Evolutionary conservation across 176 grass and related monocot genomes (phyloP), one percentile per base, ranked within the genome.

Genomic region (Stipa capillata): DNA sequence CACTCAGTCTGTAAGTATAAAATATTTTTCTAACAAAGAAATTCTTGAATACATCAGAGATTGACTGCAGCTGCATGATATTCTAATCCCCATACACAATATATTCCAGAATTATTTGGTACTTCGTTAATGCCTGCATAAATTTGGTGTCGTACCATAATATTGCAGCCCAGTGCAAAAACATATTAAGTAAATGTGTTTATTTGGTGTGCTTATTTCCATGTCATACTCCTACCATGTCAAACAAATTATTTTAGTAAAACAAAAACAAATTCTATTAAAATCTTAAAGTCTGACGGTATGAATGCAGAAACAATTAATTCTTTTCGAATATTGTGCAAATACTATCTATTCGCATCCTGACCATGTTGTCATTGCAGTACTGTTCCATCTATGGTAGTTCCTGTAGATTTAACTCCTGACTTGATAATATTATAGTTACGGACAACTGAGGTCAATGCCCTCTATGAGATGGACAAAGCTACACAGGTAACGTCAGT

Each of bases 381-480:
- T 57, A 35, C 6, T 28, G 1, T 53, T 83, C 33, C 6, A 51
- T 74, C 40, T 29, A 10, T 70, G 33, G 3, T 76, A 32, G 33
- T 50, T 59, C 21, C 14, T 73, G 3, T 52, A 65, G 31, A 61
- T 29, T 79, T 80, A 2, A 59, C 43, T 74, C 18, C 34, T 34
- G 80, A 57, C 44, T 66, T 84, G 64, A 57, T 84, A 52, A 71
- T 67, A 76, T 89, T 82, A 68, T 51, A 97, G 94, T 87, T 72
- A 39, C 78, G 83, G 59, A 79, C 85, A 59, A 69, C 82, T 57
- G 91, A 97, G 78, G 65, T 82, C 48, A 97, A 97, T 87, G 91
- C 91, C 25, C 87, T 97, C 3, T 97, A 97, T 35, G 94, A 90
- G 78, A 92, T 97, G 91, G 89, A 97, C 81, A 94, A 84, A 70